Percentiles rank a stretch among this genome's conserved stretches.
phyloP scores from a whole-genome alignment of 306 rosid species.

The Lupinus albus region DNA sequence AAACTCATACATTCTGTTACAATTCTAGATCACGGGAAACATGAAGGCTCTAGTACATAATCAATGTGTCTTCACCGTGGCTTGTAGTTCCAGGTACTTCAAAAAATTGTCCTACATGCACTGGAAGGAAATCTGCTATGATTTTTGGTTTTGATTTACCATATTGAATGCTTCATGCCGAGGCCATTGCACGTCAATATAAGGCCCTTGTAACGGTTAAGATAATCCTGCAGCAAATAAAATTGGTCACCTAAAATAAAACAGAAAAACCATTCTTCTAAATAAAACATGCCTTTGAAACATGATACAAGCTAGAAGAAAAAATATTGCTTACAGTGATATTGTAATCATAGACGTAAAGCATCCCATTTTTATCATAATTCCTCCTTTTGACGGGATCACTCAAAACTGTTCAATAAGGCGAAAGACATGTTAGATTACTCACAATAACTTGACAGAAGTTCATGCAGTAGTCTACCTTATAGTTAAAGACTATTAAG shows the following conservation, averaged over 20 bases:
- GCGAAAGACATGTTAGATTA: constrained; percentile 43
- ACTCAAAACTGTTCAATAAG: constrained; percentile 73
- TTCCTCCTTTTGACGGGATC: constrained; percentile 87
- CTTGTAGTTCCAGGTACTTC: constrained; percentile 50
- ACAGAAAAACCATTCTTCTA: constrained; percentile 5
- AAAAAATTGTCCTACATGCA: constrained; percentile 50
- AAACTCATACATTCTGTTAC: too few species aligned
- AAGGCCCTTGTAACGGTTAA: constrained; percentile 91
- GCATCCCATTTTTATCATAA: constrained; percentile 87
- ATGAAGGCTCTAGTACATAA: too few species aligned
- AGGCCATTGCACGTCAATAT: constrained; percentile 98
- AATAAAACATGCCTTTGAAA: constrained; percentile 15
- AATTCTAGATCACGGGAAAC: too few species aligned
- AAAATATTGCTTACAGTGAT: constrained; percentile 66
- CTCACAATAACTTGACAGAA: constrained; percentile 33
- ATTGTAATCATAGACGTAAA: constrained; percentile 69
- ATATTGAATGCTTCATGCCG: constrained; percentile 80
- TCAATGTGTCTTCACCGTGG: constrained; percentile 32
- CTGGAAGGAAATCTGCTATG: constrained; percentile 41
- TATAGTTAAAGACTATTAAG: background rate
- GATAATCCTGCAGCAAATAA: constrained; percentile 76
- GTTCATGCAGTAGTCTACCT: constrained; percentile 15
- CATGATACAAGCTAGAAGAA: background rate
- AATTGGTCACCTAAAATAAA: constrained; percentile 18
- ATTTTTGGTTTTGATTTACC: constrained; percentile 48